Evolutionary conservation across 192 early-diverging fungal genomes (phyloP).

Genomic region (Coemansia erecta): DNA sequence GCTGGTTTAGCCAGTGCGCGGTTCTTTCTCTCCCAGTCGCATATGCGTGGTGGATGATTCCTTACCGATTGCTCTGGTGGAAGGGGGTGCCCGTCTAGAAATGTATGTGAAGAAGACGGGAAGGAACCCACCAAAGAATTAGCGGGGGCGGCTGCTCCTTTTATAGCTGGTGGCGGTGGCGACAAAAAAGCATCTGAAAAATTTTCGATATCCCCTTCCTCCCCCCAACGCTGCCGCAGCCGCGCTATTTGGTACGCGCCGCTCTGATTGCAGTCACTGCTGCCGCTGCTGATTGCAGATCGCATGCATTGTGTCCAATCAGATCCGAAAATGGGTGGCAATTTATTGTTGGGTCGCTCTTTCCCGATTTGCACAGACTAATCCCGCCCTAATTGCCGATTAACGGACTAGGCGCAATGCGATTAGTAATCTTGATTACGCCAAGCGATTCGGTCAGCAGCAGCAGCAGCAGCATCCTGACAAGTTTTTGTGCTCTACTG

Average conservation of each 20-base stretch:
- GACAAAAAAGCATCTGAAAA: constrained; percentile 10
- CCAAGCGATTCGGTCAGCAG: neutral
- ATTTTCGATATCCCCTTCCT: constrained; percentile 1
- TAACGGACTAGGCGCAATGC: no score
- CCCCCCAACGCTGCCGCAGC: neutral
- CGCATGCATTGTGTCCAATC: neutral
- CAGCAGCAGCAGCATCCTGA: neutral
- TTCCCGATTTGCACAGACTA: no score
- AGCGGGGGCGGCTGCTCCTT: constrained; percentile 7
- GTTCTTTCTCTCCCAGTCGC: neutral
- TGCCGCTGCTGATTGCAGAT: neutral
- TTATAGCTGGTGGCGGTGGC: constrained; percentile 22
- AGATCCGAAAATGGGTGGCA: neutral
- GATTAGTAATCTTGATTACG: neutral
- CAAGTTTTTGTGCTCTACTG: neutral
- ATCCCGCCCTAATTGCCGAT: neutral
- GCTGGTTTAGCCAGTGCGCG: neutral
- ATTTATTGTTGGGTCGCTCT: neutral
- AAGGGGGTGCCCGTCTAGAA: constrained; percentile 38
- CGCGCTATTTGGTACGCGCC: neutral
- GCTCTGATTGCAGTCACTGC: no score
- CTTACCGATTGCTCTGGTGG: constrained; percentile 13
- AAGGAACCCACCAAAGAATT: constrained; percentile 22
- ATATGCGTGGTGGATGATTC: neutral
- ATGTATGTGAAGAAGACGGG: constrained; percentile 40